Percentiles rank a stretch among this genome's conserved stretches.
phyloP scores from a whole-genome alignment of 495 filamentous ascomycete species.

The Apodospora peruviana region DNA sequence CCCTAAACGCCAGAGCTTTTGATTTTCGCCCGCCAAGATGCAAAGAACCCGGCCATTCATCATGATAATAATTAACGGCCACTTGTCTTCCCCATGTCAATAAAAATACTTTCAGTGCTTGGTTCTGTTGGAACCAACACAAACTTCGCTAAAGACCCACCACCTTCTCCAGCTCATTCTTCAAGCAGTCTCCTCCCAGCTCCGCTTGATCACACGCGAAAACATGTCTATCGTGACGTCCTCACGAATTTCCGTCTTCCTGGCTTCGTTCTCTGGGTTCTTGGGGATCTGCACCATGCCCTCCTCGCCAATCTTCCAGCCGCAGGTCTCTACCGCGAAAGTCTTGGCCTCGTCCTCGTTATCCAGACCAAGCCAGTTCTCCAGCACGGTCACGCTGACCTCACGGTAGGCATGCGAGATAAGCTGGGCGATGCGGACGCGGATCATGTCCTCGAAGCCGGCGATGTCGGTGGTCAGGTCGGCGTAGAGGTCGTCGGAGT shows the following conservation, averaged over 20 bases:
- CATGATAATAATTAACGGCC: conserved; percentile 4
- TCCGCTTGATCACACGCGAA: conserved; percentile 69
- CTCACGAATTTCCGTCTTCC: conserved; percentile 92
- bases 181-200: conserved; percentile 84
- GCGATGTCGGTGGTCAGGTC: conserved; percentile 89
- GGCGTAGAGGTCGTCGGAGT: conserved; percentile 92
- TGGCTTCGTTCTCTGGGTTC: conserved; percentile 98
- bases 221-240: conserved; percentile 94
- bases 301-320: conserved; percentile 67
- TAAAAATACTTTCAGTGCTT: no score
- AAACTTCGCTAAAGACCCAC: no score
- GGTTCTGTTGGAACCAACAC: no score
- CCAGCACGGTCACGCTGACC: conserved; percentile 67
- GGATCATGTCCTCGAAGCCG: conserved; percentile 95
- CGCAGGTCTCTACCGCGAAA: conserved; percentile 78
- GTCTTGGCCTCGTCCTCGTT: conserved; percentile 68
- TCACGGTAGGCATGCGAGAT: conserved; percentile 84
- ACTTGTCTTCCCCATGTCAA: no score
- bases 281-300: conserved; percentile 62
- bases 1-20: conserved; percentile 31
- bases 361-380: conserved; percentile 79
- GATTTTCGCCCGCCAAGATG: conserved; percentile 19
- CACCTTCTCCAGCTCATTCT: neutral
- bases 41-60: conserved; percentile 9
- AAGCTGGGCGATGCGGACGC: conserved; percentile 83